Evolutionary conservation across 129 eudicot species (phyloP).

Genomic region (Tagetes erecta): DNA sequence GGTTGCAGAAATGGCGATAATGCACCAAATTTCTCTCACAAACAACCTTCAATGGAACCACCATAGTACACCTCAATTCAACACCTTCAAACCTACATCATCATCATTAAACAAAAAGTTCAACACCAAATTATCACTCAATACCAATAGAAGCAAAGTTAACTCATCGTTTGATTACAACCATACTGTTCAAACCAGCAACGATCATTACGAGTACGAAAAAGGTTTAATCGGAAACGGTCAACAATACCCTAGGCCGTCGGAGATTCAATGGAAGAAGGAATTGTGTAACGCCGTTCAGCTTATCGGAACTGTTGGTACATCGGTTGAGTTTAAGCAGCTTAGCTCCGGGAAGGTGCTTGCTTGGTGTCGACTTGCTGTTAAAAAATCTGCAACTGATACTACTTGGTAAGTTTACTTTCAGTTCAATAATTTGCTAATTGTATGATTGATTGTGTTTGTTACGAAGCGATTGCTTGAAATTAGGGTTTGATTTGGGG

Average conservation of each 20-base stretch:
- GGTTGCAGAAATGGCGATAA: slow-evolving; percentile 33
- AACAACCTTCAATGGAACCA: slow-evolving; percentile 31
- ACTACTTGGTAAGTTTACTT: slow-evolving; percentile 51
- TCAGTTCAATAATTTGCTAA: neutral
- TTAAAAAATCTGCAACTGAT: slow-evolving; percentile 63
- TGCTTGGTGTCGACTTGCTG: slow-evolving; percentile 87
- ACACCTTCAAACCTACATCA: slow-evolving; percentile 4
- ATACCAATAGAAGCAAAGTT: slow-evolving; percentile 4
- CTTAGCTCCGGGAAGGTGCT: slow-evolving; percentile 73
- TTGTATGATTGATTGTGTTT: neutral
- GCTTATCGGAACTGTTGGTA: slow-evolving; percentile 69
- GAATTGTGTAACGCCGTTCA: slow-evolving; percentile 71
- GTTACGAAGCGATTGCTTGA: slow-evolving; percentile 2
- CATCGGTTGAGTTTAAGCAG: slow-evolving; percentile 68
- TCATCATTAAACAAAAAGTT: slow-evolving; percentile 22
- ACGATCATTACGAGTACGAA: slow-evolving; percentile 38
- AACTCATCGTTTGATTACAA: slow-evolving; percentile 38
- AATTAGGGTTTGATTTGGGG: slow-evolving; percentile 14
- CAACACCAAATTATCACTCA: slow-evolving; percentile 18
- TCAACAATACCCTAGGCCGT: slow-evolving; percentile 55
- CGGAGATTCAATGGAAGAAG: slow-evolving; percentile 78
- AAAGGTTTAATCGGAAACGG: slow-evolving; percentile 30
- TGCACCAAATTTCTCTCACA: slow-evolving; percentile 33
- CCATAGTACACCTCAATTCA: slow-evolving; percentile 21
- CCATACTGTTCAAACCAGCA: slow-evolving; percentile 22